Evolutionary conservation across 2,329 filamentous ascomycete species (phyloP), one percentile per base, ranked within the genome.

Genomic region (Aspergillus pseudonomiae): DNA sequence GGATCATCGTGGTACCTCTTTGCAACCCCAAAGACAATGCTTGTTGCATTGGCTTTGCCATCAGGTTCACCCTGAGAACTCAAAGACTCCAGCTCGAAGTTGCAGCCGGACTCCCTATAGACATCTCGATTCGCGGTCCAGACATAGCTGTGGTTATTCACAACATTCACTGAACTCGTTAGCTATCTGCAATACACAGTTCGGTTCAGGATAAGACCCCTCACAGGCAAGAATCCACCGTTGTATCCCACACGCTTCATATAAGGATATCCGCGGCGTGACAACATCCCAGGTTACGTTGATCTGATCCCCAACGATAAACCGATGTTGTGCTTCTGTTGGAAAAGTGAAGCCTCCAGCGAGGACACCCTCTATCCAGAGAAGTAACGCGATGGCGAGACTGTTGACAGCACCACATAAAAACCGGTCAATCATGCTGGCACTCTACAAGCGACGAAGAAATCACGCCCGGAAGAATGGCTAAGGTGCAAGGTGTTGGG

Each of bases 281-380:
- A 60, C 28, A n/a, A 57, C 26, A n/a, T 60, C 45, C 61, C 61
- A 63, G n/a, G 61, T 60, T 6, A 63, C 45, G 45, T 63, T 63
- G 11, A 63, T 53, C 7, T 55, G 24, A 46, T 63, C 61, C 21
- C 57, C 61, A 14, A 57, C 57, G 4, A 60, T 60, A 36, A 60
- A 63, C 7, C 41, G 9, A 34, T 53, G 1, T 3, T 36, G 45
- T 2, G 10, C 39, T 4, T 28, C 24, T 5, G 52, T 63, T 4
- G 61, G 61, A 11, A 52, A 60, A 30, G 61, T 63, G 6, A 63
- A 63, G 3, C 28, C 30, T 5, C 41, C 61, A 26, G 55, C 60
- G 10, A 4, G 1, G 30, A 34, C 21, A 12, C 52, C 4, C 19
- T 36, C 19, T 36, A 21, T 36, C 30, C 52, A 36, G 1, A 54